Base-by-base conservation (phyloP, 345 rosid genomes). In the Eucalyptus cladocalyx region DNA sequence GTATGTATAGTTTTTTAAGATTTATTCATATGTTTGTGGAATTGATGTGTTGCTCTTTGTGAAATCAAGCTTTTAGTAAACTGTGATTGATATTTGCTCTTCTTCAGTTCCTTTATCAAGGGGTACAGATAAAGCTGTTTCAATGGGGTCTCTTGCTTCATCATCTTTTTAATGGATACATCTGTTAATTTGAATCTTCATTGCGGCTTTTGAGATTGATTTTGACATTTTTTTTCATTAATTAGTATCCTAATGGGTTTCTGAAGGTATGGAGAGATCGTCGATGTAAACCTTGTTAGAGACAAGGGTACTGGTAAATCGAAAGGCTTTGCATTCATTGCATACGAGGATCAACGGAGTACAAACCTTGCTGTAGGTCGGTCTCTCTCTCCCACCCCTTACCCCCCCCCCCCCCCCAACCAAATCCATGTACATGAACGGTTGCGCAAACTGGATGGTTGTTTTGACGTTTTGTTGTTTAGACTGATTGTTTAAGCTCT, bases 281-380 rank as follows among this genome's bases (percentile, higher is more conserved):
- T 98, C 28, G 99, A 97, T 90, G 97, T 96, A 26, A 97, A 98
- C 93, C 96, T 97, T 37, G 94, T 97, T 34, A 93, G 99, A 91
- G 99, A 97, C 93, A 96, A 97, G 90, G 98, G 92, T 62, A 97
- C 99, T 87, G 98, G 99, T 6, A 97, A 97, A 93, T 96, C 99
- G 3, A 97, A 91, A 88, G 99, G 99, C 80, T 97, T 95, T 92
- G 97, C 99, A 4, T 97, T 95, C 93, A 23, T 97, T 91, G 99
- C 99, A 4, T 97, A 95, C 40, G 99, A 98, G 92, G 98, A 98
- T 95, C 99, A 98, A 81, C 91, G 99, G 89, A 97, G 99, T 88
- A 97, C 99, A 26, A 93, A 86, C 89, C 97, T 97, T 90, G 99
- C 98, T 90, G 99, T 95, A 91, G 99, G 99, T 97, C 87, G 87